Evolutionary conservation across 2,329 filamentous ascomycete genomes (phyloP), one percentile per base, ranked within the genome.

Genomic region (Blastomyces gilchristii): DNA sequence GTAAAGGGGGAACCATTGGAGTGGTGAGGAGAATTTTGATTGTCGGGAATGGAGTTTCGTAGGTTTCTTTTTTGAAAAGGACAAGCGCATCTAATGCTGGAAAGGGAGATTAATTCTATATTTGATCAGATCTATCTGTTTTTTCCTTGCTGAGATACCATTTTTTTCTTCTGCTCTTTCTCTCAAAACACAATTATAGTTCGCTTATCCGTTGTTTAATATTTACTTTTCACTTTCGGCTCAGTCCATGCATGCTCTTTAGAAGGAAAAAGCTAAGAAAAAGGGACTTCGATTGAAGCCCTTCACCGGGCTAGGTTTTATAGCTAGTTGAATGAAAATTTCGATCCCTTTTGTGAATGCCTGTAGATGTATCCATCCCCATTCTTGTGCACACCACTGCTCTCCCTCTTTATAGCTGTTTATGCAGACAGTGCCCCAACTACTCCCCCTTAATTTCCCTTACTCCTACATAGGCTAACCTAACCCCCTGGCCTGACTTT

Each of bases 1-100:
- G 85, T 87, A 70, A 86, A 91, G 74, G 87, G 82, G 68, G 91
- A 96, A 78, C 92, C 92, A 57, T 80, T 96, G 68, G 91, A 96
- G 72, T 97, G 92, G 91, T 96, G 82, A 77, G 43, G 28, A 41
- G 39, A 47, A 31, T 39, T 47, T 59, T 28, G 37, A 47, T 58
- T 45, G 14, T 45, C 41, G 12, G 25, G 37, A 18, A 39, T 47
- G 43, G 16, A 25, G 28, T 31, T 39, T 61, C 28, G 31, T 22
- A 18, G 1, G n/a, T 16, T 61, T 11, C 31, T 37, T 54, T 37
- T n/a, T 18, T 49, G 5, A 16, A 25, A 37, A 37, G 1, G 37
- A 28, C 45, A 31, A 50, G 49, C 11, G 49, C 49, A 18, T 5
- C 18, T 1, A 47, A 47, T 47, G 45, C 4, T 47, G 45, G 3